These are phyloP conservation scores for Suillus paluster DNA, from an alignment of 768 basidiomycete genomes.

Conservation along the genomic window DNA sequence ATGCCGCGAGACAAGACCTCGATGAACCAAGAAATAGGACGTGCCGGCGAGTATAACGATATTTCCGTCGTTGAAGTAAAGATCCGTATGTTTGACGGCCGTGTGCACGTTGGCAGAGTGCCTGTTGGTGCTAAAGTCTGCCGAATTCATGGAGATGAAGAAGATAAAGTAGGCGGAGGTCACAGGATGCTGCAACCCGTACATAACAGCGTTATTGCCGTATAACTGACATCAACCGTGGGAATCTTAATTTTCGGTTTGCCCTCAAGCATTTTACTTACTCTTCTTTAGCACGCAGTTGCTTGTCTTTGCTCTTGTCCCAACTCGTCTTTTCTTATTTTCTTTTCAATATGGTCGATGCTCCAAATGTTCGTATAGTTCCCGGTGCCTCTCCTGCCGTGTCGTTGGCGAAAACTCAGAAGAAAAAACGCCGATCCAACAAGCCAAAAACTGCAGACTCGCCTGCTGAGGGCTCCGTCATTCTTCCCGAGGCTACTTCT, in stretches of 20 bases:
- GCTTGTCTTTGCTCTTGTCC: constrained; percentile 5
- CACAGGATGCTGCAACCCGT: too few relatives aligned
- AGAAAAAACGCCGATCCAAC: constrained; percentile 69
- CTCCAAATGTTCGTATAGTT: constrained; percentile 55
- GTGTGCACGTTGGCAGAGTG: constrained; percentile 22
- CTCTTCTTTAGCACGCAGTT: background rate
- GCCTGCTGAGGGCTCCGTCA: constrained; percentile 43
- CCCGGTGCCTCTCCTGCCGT: constrained; percentile 78
- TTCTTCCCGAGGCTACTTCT: constrained; percentile 48
- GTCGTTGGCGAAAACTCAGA: constrained; percentile 61
- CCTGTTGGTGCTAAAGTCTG: constrained; percentile 55
- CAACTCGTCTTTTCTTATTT: constrained; percentile 9
- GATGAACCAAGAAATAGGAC: constrained; percentile 72
- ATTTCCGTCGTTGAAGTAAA: constrained; percentile 74
- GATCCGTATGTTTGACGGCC: constrained; percentile 49
- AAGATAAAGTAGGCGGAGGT: too few relatives aligned
- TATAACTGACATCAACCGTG: constrained; percentile 6
- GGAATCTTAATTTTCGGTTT: constrained; percentile 14
- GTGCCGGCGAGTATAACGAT: constrained; percentile 60
- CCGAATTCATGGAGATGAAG: constrained; percentile 13
- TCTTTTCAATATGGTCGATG: constrained; percentile 38
- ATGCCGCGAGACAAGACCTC: constrained; percentile 66
- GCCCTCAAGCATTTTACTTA: constrained; percentile 7
- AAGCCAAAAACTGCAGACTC: constrained; percentile 51
- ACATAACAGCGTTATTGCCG: too few relatives aligned